Conservation (phyloP, 2,329 filamentous ascomycete genomes). For the Microdochium trichocladiopsis region DNA sequence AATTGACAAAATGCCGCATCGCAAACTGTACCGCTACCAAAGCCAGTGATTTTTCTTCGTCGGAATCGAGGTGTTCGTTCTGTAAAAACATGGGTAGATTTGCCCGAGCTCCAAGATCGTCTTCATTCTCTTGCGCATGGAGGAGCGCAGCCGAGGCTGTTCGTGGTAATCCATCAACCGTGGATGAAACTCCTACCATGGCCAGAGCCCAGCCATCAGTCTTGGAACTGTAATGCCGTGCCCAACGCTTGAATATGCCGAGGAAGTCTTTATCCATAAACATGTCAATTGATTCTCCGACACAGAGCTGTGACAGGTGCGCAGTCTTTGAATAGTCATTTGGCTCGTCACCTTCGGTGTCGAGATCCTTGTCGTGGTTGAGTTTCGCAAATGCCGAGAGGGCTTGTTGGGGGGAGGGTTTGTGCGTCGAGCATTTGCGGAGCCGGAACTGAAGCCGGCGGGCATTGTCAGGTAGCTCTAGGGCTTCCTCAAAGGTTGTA, state of each 20-base stretch:
- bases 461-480: conserved; percentile 27
- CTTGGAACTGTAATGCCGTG: conserved; percentile 14
- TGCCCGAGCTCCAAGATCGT: conserved; percentile 3
- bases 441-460: conserved; percentile 50
- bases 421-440: conserved; percentile 65
- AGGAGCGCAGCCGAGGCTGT: neutral
- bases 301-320: conserved; percentile 46
- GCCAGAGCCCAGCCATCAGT: conserved; percentile 3
- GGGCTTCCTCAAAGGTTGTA: conserved; percentile 45
- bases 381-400: conserved; percentile 38
- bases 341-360: no score
- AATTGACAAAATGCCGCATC: conserved; percentile 69
- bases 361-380: conserved; percentile 3
- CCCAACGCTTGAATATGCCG: conserved; percentile 41
- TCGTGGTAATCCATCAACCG: neutral
- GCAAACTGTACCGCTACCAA: conserved; percentile 66
- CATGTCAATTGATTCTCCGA: conserved; percentile 64
- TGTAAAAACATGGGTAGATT: conserved; percentile 15
- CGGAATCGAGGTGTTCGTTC: conserved; percentile 20
- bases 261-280: conserved; percentile 62
- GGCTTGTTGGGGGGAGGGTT: conserved; percentile 54
- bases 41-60: conserved; percentile 38
- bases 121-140: neutral
- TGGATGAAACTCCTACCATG: neutral
- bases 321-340: no score